phyloP scores from a whole-genome alignment of 2,329 filamentous ascomycete genomes.

The Pseudophaeomoniella oleicola region DNA sequence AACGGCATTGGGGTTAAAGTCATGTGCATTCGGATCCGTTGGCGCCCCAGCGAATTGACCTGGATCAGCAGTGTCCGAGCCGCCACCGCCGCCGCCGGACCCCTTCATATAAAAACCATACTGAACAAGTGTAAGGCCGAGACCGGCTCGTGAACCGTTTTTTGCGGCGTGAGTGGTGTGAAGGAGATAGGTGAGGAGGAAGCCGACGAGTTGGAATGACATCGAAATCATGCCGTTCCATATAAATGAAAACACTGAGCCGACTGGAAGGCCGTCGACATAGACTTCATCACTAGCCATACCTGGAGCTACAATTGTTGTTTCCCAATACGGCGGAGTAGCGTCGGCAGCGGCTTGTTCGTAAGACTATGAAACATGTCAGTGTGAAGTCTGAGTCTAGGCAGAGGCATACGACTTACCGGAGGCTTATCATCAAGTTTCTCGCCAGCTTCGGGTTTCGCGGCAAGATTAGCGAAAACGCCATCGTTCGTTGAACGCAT shows the following conservation, averaged over 20 bases:
- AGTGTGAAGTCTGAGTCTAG: slow-evolving; percentile 14
- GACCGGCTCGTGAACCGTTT: slow-evolving; percentile 85
- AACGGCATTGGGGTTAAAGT: slow-evolving; percentile 65
- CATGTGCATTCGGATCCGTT: slow-evolving; percentile 82
- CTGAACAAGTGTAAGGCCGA: slow-evolving; percentile 89
- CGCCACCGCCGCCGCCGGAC: slow-evolving; percentile 27
- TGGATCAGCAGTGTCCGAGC: slow-evolving; percentile 30
- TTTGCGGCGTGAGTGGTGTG: slow-evolving; percentile 98
- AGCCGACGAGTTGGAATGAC: slow-evolving; percentile 93
- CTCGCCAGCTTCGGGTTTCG: slow-evolving; percentile 70
- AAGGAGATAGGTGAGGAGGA: slow-evolving; percentile 91
- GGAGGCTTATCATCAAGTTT: slow-evolving; percentile 85
- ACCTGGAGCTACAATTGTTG: slow-evolving; percentile 87
- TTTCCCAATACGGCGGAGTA: slow-evolving; percentile 97
- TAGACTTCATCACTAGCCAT: slow-evolving; percentile 91
- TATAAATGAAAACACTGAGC: slow-evolving; percentile 67
- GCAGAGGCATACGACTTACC: slow-evolving; percentile 38
- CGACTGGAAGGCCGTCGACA: slow-evolving; percentile 85
- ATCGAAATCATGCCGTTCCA: slow-evolving; percentile 86
- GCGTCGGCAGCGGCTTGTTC: slow-evolving; percentile 95
- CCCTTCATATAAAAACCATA: slow-evolving; percentile 94
- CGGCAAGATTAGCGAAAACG: slow-evolving; percentile 88
- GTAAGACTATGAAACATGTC: slow-evolving; percentile 54
- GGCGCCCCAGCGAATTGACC: slow-evolving; percentile 37
- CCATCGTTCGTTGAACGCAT: slow-evolving; percentile 62